Base-by-base conservation (phyloP, 768 basidiomycete species). In the Mycena filopes region DNA sequence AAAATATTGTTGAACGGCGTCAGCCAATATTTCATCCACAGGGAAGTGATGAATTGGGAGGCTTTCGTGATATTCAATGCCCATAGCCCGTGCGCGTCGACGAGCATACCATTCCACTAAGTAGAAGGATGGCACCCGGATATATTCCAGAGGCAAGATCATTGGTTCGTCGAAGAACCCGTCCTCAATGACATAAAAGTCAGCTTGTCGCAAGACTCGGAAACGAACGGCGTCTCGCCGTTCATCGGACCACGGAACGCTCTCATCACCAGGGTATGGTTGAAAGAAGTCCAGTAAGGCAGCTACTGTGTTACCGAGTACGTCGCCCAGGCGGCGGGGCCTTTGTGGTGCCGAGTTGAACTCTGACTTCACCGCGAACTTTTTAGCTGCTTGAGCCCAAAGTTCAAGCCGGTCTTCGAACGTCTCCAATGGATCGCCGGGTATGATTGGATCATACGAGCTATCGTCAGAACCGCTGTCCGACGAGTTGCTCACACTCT, bases 261-360 rank as follows among this genome's bases (percentile, higher is more conserved):
- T 21, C 25, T 56, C 55, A 31, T 56, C 55, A 1, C 55, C 55
- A 20, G 55, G 42, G 43, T 31, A 45, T 2, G 53, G 53, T 18
- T 55, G 49, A 16, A 55, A 29, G 16, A 55, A 55, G 1, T 29
- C 23, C 40, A 47, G 25, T 16, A 47, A 16, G 7, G 46, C 23
- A 5, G 46, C 46, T 25, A 15, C 13, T 2, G 46, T 25, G 8
- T 47, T 13, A 26, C 46, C 46, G 25, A 47, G 46, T 26, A 47
- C 25, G 26, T 47, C 46, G 26, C 46, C 23, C 10, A 47, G 15
- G 15, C 46, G 23, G 10, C 13, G 46, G 15, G 46, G 23, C 15
- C 46, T 33, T 12, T 7, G 23, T 13, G 46, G 46, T 25, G 15
- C 23, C 4, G 25, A 25, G 25, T 26, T 47, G 16, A 23, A 15